Evolutionary conservation across 768 basidiomycete genomes (phyloP), one percentile per base, ranked within the genome.

Genomic region (Holtermanniella nyarrowii): DNA sequence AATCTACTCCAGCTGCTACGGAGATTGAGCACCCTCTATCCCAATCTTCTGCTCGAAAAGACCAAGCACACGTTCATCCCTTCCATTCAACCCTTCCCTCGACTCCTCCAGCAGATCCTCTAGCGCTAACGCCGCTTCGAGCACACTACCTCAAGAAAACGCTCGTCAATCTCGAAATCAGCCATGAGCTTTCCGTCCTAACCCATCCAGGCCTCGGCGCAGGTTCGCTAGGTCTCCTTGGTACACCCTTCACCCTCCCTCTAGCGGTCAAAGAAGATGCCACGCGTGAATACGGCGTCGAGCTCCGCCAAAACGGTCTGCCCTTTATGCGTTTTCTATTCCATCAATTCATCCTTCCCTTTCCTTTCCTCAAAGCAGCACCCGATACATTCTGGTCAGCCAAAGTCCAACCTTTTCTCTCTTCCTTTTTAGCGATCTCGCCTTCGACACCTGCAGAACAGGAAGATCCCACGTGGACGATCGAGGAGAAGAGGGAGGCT

Each of bases 91-190:
- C 57, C n/a, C 22, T 61, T 0, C 60, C 63, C 1, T 5, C 21
- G 13, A 22, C 45, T 4, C 12, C 45, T 23, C 42, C 48, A 26
- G 26, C 40, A 41, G 42, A 45, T 45, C 60, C 62, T n/a, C 53
- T 53, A 5, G 61, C 52, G 5, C 80, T 96, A 45, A 87, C 88
- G 1, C 87, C 93, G 12, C 75, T 91, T 44, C 84, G 91, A 41
- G 89, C 91, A 3, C 95, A 99, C 68, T 99, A 99, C 73, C 86
- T 99, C 70, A 99, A 97, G 77, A 97, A 97, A 72, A 80, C 87
- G 16, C 82, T 99, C 50, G 78, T 96, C 42, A 81, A 85, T 59
- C 82, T 96, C 47, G 83, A 96, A 70, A 82, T 96, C 61, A 73
- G 75, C 61, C 74, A 73, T n/a, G 95, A 99, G 72, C 78, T 97